A percentile compares a stretch with the other conserved stretches of the same genome.
Evolutionary conservation across 116 monocot species (phyloP).

Genomic region (Cymodocea nodosa): DNA sequence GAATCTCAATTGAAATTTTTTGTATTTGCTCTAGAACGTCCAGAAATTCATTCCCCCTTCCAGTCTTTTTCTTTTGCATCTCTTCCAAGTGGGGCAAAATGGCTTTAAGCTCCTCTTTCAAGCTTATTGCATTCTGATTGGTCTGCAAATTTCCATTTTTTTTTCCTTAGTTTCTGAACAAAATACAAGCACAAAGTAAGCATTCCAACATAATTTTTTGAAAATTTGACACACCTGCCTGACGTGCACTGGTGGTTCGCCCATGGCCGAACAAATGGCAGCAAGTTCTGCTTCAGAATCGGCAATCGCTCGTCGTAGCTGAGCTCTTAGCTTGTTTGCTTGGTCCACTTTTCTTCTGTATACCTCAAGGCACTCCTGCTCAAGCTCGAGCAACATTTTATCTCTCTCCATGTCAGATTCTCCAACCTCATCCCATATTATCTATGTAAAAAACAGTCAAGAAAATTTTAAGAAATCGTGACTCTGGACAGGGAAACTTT

Average conservation of each 20-base stretch:
- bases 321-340: constrained; percentile 60
- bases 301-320: constrained; percentile 69
- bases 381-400: constrained; percentile 52
- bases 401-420: constrained; percentile 67
- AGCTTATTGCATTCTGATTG: constrained; percentile 32
- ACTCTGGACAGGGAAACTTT: not conserved
- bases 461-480: not conserved
- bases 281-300: constrained; percentile 85
- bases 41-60: constrained; percentile 54
- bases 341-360: constrained; percentile 78
- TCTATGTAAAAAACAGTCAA: constrained; percentile 14
- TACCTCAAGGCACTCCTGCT: constrained; percentile 77
- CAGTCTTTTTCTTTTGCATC: constrained; percentile 60
- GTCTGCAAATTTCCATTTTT: constrained; percentile 8
- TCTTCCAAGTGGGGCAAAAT: constrained; percentile 66
- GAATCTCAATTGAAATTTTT: constrained; percentile 54
- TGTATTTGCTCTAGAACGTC: constrained; percentile 57
- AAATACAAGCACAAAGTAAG: not conserved
- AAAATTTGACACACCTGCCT: constrained; percentile 40
- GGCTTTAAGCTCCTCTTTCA: constrained; percentile 56
- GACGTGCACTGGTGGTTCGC: constrained; percentile 52
- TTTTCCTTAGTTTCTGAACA: not conserved
- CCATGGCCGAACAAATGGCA: constrained; percentile 66
- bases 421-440: constrained; percentile 93
- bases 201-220: not conserved